Percentiles rank a stretch among this genome's conserved stretches.
phyloP scores from a whole-genome alignment of 305 asterid species.

The Fraxinus velutina region DNA sequence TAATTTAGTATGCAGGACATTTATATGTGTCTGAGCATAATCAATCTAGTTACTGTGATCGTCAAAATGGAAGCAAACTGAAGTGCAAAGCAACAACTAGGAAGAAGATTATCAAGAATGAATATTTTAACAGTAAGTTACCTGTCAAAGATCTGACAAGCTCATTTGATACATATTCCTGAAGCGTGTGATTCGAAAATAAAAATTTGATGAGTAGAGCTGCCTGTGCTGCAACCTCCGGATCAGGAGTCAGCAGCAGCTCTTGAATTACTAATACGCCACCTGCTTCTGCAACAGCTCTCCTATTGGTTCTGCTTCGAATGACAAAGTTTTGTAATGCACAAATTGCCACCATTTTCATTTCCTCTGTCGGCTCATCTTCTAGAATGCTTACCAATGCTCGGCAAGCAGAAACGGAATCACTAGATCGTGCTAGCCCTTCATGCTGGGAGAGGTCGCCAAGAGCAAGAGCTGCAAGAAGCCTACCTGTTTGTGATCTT shows the following conservation, averaged over 20 bases:
- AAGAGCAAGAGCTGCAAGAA: slow-evolving; percentile 79
- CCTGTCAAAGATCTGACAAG: slow-evolving; percentile 79
- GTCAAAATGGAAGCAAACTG: slow-evolving; percentile 12
- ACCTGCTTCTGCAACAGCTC: slow-evolving; percentile 88
- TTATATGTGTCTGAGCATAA: not conserved
- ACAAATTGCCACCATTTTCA: slow-evolving; percentile 73
- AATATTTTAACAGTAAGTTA: slow-evolving; percentile 27
- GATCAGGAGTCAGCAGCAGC: slow-evolving; percentile 49
- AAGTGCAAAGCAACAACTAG: not conserved
- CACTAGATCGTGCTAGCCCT: slow-evolving; percentile 76
- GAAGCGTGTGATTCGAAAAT: slow-evolving; percentile 86
- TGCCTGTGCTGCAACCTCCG: slow-evolving; percentile 67
- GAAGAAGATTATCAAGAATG: not conserved
- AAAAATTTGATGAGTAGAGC: slow-evolving; percentile 63
- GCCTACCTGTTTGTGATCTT: slow-evolving; percentile 61
- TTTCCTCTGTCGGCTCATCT: slow-evolving; percentile 83
- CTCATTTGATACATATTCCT: slow-evolving; percentile 78
- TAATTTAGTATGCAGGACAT: not conserved
- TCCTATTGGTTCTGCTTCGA: slow-evolving; percentile 79
- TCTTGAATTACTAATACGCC: slow-evolving; percentile 77
- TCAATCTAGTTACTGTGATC: not conserved
- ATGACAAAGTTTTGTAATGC: slow-evolving; percentile 81
- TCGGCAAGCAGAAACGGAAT: slow-evolving; percentile 73
- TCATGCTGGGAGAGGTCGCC: slow-evolving; percentile 89
- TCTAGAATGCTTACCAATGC: slow-evolving; percentile 63